Evolutionary conservation across 768 basidiomycete species (phyloP), one percentile per base, ranked within the genome.

Genomic region (Zangia roseola): DNA sequence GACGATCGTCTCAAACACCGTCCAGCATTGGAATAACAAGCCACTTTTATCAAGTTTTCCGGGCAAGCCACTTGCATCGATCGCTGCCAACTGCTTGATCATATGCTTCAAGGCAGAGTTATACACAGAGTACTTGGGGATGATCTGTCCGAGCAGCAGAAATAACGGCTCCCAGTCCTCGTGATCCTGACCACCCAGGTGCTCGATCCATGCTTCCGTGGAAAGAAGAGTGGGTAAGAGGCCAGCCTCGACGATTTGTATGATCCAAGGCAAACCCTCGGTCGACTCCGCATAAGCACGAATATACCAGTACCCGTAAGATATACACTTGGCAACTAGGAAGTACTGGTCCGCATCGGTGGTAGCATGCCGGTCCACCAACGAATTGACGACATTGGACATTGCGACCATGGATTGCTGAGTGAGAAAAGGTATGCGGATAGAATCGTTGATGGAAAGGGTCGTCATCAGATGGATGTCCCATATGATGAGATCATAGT

Each of bases 141-240:
- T 52, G 34, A 68, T 54, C 31, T 57, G 44, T 19, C 38, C 31
- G 6, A 66, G 56, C 9, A 65, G 41, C 20, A 66, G 43, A 28
- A 58, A 56, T 33, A 65, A 14, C 1, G 64, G 61, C 24, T 68
- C 63, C 66, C 63, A 65, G 50, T 61, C 63, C 43, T 67, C 64
- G 40, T 53, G 49, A 9, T 56, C 35, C 34, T 49, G 45, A 24
- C 47, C 56, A 6, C 45, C 19, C 45, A 63, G 34, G 28, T 63
- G 40, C 31, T 53, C 52, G n/a, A 61, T 43, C 64, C 59, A 65
- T 6, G 54, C 61, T 39, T 65, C 66, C 4, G 53, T 51, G 25
- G 50, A 58, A 34, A 68, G 63, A 36, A 68, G 40, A 8, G 64
- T 43, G 2, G 56, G 43, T 49, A 65, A 45, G 43, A 68, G 31